Evolutionary conservation across 129 eudicot genomes (phyloP).

Genomic region (Apium graveolens): DNA sequence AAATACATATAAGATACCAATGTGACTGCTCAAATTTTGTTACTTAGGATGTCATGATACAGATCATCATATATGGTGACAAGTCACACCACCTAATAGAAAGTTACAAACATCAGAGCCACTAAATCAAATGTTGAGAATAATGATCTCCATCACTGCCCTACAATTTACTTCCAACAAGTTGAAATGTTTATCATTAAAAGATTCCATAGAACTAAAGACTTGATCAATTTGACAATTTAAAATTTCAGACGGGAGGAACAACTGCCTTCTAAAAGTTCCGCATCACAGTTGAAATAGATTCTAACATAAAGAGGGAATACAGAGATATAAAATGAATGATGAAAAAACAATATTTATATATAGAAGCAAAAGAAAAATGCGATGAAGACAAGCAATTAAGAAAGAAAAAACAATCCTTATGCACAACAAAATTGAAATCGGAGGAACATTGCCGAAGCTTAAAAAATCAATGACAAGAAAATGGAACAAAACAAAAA

Average conservation of each 20-base stretch:
- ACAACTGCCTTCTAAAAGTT: too few relatives aligned
- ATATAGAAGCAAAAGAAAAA: too few relatives aligned
- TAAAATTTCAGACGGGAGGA: too few relatives aligned
- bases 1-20: background rate
- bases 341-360: too few relatives aligned
- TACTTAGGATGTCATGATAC: background rate
- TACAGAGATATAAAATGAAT: background rate
- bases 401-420: background rate
- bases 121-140: background rate
- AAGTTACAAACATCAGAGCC: background rate
- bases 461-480: background rate
- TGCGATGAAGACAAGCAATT: background rate
- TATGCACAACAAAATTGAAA: background rate
- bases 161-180: background rate
- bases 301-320: background rate
- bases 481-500: too few relatives aligned
- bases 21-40: background rate
- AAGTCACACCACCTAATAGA: background rate
- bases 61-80: background rate
- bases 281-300: background rate
- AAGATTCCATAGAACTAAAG: background rate
- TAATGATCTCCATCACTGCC: background rate
- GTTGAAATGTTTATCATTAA: background rate
- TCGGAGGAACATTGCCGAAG: background rate
- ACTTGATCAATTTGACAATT: background rate